Evolutionary conservation across 495 filamentous ascomycete genomes (phyloP).

Genomic region (Hypoxylon fragiforme): DNA sequence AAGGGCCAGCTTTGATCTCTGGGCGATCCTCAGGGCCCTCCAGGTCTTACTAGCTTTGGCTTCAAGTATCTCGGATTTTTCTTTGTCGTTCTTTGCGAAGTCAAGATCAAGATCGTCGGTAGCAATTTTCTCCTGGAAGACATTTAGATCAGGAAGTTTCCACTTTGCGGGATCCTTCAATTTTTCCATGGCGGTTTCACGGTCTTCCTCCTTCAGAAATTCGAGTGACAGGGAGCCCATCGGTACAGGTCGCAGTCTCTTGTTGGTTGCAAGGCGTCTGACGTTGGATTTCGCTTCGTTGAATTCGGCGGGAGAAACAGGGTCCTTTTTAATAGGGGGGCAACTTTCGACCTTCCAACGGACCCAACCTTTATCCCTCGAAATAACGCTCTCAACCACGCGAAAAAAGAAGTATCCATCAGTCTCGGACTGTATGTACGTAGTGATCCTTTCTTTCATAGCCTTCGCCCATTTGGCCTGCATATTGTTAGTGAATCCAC

Average conservation of each 20-base stretch:
- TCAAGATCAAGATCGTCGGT: slow-evolving; percentile 81
- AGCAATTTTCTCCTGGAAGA: slow-evolving; percentile 62
- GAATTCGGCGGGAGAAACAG: slow-evolving; percentile 67
- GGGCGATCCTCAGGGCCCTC: slow-evolving; percentile 80
- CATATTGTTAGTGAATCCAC: background rate
- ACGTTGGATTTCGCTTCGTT: slow-evolving; percentile 65
- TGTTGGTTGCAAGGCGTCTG: slow-evolving; percentile 65
- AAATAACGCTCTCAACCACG: slow-evolving; percentile 93
- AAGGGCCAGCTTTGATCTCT: slow-evolving; percentile 66
- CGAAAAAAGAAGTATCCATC: slow-evolving; percentile 92
- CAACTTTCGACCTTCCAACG: slow-evolving; percentile 96
- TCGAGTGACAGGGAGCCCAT: slow-evolving; percentile 72
- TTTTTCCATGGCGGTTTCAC: slow-evolving; percentile 49
- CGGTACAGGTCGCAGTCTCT: slow-evolving; percentile 65
- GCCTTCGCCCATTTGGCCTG: slow-evolving; percentile 73
- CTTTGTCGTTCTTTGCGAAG: slow-evolving; percentile 69
- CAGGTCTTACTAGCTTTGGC: slow-evolving; percentile 84
- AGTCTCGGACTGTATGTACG: slow-evolving; percentile 74
- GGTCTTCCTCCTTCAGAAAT: slow-evolving; percentile 70
- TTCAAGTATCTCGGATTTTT: slow-evolving; percentile 66
- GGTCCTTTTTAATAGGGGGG: slow-evolving; percentile 75
- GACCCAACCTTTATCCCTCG: slow-evolving; percentile 96
- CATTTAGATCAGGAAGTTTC: slow-evolving; percentile 48
- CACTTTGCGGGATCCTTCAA: slow-evolving; percentile 51
- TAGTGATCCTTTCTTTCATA: slow-evolving; percentile 72